Base-by-base conservation (phyloP, 352 stramenopile genomes). In the Phytophthora cryptogea region DNA sequence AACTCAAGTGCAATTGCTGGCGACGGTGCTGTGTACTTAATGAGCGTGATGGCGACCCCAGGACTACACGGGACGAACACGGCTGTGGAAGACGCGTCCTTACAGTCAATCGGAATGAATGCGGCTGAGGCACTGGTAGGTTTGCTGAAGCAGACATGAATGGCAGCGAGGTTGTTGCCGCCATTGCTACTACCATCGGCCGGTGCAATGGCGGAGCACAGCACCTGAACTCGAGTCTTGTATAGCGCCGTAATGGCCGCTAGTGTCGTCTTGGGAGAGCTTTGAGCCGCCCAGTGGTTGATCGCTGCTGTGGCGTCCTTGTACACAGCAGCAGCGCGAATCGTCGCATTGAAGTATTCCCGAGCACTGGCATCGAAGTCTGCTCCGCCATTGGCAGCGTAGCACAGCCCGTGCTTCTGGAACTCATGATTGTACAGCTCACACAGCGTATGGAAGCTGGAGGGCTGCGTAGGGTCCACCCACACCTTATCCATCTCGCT, bases 391-490 rank as follows among this genome's bases (percentile, higher is more conserved):
- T 77, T 71, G 5, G 84, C 80, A 27, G 72, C 75, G 64, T 87
- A 94, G 78, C 85, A 94, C 35, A 92, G 63, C 26, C 85, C 83
- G 59, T 94, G 85, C 68, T 94, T 94, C 69, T 94, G 85, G 70
- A 94, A 92, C 71, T 92, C 83, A 67, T 94, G 83, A 70, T 94
- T 89, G 80, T 92, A 94, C 33, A 90, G 74, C 50, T 91, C 80
- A 42, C 85, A 94, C 39, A 89, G 63, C 44, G 76, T 66, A 28
- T 74, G 73, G 45, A 71, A 65, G 30, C 54, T 65, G 28, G 69
- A 74, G n/a, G 60, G 36, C 47, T 82, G 69, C 26, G 76, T 78
- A 0, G 76, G 67, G 50, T 83, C 76, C 33, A 81, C 49, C 76
- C 74, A 86, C 4, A 64, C 49, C 7, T 59, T 32, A n/a, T 53